Base-by-base conservation (phyloP, 768 basidiomycete genomes). In the Dacryopinax spathularia region DNA sequence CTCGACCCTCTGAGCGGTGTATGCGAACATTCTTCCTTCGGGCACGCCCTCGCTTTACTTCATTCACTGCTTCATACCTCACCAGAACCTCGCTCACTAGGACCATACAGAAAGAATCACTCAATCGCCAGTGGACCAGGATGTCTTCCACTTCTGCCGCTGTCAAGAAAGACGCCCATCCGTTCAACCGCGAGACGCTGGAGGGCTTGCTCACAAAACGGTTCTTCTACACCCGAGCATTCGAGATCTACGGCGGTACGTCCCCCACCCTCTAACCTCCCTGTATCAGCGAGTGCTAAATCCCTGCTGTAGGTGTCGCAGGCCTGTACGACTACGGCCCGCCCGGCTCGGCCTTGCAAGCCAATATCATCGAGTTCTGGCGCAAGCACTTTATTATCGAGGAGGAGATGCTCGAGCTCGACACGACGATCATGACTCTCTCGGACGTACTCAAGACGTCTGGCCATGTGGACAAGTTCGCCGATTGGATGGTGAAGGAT, bases 401-500 rank as follows among this genome's bases (percentile, higher is more conserved):
- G 70, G 95, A 99, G 70, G 84, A 89, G 76, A 99, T 98, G 96
- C 85, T 95, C 69, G 95, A 98, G 75, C 84, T 98, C 67, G 95
- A 98, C 71, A 97, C 94, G 27, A 97, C 96, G 36, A 87, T 96
- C 76, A 96, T 98, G 87, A 98, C 95, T 0, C 88, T 95, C 16
- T 83, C 89, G 1, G 79, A 92, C 13, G 94, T 98, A 10, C 94
- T 98, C 72, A 94, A 96, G 75, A 86, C 95, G 0, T 97, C 93
- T 34, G 94, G 96, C 31, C 96, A 98, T 76, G 95, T 98, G 65
- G 94, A 93, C 41, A 84, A 94, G 68, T 99, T 98, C 72, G 91
- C 95, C 4, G 96, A 99, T 72, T 99, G 94, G 95, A 98, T 97
- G 95, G 90, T 91, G 71, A 96, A 95, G 77, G 95, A 98, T 69